phyloP scores from a whole-genome alignment of 768 basidiomycete species.

The Lentinula edodes region DNA sequence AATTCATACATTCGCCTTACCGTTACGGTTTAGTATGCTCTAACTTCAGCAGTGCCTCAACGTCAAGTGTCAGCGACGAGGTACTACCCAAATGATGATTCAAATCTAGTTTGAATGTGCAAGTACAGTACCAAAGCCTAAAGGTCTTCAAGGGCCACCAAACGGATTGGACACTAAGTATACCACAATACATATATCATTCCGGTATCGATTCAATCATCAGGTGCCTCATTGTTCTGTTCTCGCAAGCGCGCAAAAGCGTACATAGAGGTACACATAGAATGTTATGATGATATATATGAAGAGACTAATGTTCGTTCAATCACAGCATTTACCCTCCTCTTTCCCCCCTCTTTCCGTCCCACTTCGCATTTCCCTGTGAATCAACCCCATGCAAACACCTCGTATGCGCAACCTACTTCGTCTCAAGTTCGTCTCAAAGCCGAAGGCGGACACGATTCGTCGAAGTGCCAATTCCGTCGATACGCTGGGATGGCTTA shows the following conservation, averaged over 20 bases:
- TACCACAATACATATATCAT: too few species aligned
- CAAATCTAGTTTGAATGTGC: too few species aligned
- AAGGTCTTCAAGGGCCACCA: too few species aligned
- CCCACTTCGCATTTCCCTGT: not conserved
- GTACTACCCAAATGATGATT: too few species aligned
- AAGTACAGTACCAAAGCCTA: too few species aligned
- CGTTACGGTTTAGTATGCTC: not conserved
- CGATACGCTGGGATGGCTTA: not conserved
- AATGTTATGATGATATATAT: not conserved
- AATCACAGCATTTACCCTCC: not conserved
- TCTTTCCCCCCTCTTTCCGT: not conserved
- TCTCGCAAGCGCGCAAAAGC: not conserved
- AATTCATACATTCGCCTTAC: too few species aligned
- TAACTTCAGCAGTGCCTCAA: not conserved
- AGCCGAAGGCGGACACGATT: not conserved
- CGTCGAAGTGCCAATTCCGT: not conserved
- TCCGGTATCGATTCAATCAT: not conserved
- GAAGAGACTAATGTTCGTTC: not conserved
- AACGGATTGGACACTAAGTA: not conserved
- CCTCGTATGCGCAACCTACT: slow-evolving; percentile 1
- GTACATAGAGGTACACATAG: not conserved
- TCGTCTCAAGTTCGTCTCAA: not conserved
- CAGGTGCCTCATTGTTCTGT: not conserved
- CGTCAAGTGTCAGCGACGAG: too few species aligned
- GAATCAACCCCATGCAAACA: not conserved